A percentile compares a stretch with the other conserved stretches of the same genome.
Evolutionary conservation across 2,329 filamentous ascomycete species (phyloP).

Genomic region (Claviceps cyperi): DNA sequence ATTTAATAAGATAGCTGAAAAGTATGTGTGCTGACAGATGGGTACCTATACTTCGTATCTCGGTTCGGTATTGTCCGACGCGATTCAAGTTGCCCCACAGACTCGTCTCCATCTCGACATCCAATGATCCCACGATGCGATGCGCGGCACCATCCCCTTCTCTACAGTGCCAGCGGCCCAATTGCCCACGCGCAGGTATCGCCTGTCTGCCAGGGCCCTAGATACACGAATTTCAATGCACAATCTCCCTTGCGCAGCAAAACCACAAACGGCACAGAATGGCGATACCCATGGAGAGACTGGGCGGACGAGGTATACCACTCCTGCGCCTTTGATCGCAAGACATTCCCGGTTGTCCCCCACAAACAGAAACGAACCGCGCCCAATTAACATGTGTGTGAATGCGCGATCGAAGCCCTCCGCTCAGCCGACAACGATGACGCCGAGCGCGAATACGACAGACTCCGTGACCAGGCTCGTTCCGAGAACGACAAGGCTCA

Average conservation of each 20-base stretch:
- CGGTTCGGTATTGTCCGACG: too few relatives aligned
- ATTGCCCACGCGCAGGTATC: not conserved
- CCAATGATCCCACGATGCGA: not conserved
- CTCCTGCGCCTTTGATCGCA: not conserved
- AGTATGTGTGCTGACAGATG: too few relatives aligned
- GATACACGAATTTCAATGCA: not conserved
- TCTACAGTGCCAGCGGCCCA: not conserved
- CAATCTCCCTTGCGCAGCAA: too few relatives aligned
- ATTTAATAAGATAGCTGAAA: too few relatives aligned
- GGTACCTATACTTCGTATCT: too few relatives aligned
- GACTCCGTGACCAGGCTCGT: slow-evolving; percentile 69
- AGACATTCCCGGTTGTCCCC: too few relatives aligned
- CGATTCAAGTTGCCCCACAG: not conserved
- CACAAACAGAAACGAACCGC: not conserved
- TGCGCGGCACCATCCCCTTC: not conserved
- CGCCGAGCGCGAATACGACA: slow-evolving; percentile 80
- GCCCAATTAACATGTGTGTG: not conserved
- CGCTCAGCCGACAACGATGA: slow-evolving; percentile 53
- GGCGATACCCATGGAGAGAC: slow-evolving; percentile 24
- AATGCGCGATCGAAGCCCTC: slow-evolving; percentile 42
- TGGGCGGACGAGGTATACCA: slow-evolving; percentile 26
- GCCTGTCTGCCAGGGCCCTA: not conserved
- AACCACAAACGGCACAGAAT: slow-evolving; percentile 8
- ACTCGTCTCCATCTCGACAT: not conserved
- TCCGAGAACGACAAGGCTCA: slow-evolving; percentile 67